Base-by-base conservation (phyloP, 306 rosid species). In the Cucurbita maxima region DNA sequence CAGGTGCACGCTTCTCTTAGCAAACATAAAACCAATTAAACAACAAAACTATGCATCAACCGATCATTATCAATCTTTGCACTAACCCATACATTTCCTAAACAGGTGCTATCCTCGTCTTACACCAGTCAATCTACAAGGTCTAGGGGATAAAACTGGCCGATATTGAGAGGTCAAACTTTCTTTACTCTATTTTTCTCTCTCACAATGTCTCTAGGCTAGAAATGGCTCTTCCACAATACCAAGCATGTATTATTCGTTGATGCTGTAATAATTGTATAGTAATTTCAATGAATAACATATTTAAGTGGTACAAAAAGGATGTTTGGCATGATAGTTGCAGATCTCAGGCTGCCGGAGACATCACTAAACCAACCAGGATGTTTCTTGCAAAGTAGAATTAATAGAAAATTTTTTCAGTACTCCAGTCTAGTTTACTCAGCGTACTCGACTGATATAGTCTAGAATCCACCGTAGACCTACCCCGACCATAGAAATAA, bases 21-120 rank as follows among this genome's bases (percentile, higher is more conserved):
- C 58, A 7, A 15, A 8, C 18, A 22, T 19, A 25, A 30, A 48
- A 48, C 73, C 58, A 47, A 47, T 25, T 6, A 48, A 69, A 45
- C 43, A 69, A 69, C 36, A 20, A 47, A 74, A 12, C 30, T 11
- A 58, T 13, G 58, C 10, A 45, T 74, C 38, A 19, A 19, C 36
- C 2, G 2, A n/a, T 54, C 19, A 53, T 72, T 54, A n/a, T 18
- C 37, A 53, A 54, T 52, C 60, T 52, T 37, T 72, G 62, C 36
- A 52, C 63, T 36, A 20, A 52, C 10, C 10, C 62, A 54, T 10
- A 37, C 51, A 19, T 74, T 58, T 22, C 25, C 13, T 36, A 58
- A 44, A 77, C 88, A 93, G 98, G 90, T 90, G 66, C 51, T 90
- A 56, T 90, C 97, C 55, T 90, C 96, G 73, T 92, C 98, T 37